Base-by-base conservation (phyloP, 352 stramenopile species). In the Blastocystis sp. region DNA sequence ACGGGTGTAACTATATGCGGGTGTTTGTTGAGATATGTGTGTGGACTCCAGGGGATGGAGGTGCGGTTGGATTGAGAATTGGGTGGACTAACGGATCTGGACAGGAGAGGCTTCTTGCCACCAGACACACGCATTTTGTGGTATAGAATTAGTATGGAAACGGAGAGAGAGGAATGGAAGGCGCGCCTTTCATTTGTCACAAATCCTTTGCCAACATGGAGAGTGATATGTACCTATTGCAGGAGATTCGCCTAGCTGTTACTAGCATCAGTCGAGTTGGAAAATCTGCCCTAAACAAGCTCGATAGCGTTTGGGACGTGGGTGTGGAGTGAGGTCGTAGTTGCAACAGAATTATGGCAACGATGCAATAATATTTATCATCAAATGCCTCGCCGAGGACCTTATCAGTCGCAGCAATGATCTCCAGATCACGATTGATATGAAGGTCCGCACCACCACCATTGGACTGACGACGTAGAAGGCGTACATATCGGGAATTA, bases 191-290 rank as follows among this genome's bases (percentile, higher is more conserved):
- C 28, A 34, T 34, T 34, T 34, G 28, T 34, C 28, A 34, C 28
- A 34, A 34, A 34, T 34, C 28, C 28, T 34, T 34, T 34, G 28
- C 28, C 28, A 34, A 34, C 28, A 81, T 81, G 71, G 71, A 81
- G 42, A 81, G 43, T 42, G 66, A 81, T 38, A 81, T 66, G 48
- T 60, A 54, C 43, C 38, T 81, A 38, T 19, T 59, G 9, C 71
- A 81, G 48, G 57, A 66, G 54, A 81, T 81, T 40, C 42, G 48
- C 42, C 71, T 81, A n/a, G 45, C 48, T 45, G 48, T 81, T 38
- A 63, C 42, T 65, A 34, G 52, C 34, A 65, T 81, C 21, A 45
- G 17, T 81, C 38, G 52, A 52, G 40, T 40, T 19, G 52, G 57
- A 34, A 45, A 64, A 54, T 45, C 64, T 14, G 24, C 48, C 10